Base-by-base conservation (phyloP, 495 filamentous ascomycete genomes). In the Tuber melanosporum region DNA sequence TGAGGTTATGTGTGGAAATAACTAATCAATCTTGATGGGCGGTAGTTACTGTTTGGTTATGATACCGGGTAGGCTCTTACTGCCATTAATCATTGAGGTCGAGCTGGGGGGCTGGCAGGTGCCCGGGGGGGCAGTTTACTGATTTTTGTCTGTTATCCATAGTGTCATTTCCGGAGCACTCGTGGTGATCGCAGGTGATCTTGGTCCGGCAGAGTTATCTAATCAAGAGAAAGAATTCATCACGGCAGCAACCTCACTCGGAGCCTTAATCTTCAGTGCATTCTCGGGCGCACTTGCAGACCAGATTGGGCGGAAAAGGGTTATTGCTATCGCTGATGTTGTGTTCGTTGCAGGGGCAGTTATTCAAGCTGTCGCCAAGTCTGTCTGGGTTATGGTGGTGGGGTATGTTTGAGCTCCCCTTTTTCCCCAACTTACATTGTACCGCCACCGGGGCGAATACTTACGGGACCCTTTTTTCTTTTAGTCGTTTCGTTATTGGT, bases 131-230 rank as follows among this genome's bases (percentile, higher is more conserved):
- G 8, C 0, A 84, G 81, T 75, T 83, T 71, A 62, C 57, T 78
- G 47, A 77, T 41, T 71, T 69, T 43, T 71, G 74, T 42, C 78
- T 93, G 91, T 87, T 76, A 87, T 89, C 80, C 95, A 92, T 47
- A 92, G 94, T 73, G 93, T 97, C 17, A 94, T 97, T 62, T 95
- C 92, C 22, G 91, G 93, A 5, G 95, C 92, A 0, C 88, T 97
- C 47, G 91, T 97, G 71, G 93, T 92, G 0, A 89, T 97, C 79
- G 88, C 87, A 71, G 86, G 87, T 3, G 91, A 92, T 78, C 89
- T 97, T 43, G 93, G 92, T 5, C 74, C 85, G 71, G 87, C 88
- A 10, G 84, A 87, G 20, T 87, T 95, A 46, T 91, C 88, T 9
- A 92, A 90, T 4, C 86, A 94, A 47, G 92, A 96, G 83, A 95